These are phyloP conservation scores for Xylariaceae sp. DNA, from an alignment of 2,329 filamentous ascomycete genomes.

Conservation along the genomic window DNA sequence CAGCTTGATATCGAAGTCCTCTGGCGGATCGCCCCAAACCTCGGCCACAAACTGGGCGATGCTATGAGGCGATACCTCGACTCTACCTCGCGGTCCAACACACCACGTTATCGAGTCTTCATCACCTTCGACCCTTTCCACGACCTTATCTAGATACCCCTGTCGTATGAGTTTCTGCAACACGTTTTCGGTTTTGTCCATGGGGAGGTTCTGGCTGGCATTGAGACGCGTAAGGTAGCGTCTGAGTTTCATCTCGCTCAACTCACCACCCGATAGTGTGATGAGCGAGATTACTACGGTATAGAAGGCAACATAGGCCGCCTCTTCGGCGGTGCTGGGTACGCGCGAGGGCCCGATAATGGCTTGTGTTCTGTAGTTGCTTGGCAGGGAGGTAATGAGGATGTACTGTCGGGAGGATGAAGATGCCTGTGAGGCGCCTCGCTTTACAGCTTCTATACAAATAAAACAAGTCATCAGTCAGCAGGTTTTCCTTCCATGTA, in stretches of 20 bases:
- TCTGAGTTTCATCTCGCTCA: conserved; percentile 74
- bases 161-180: conserved; percentile 73
- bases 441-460: conserved; percentile 34
- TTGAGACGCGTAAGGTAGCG: conserved; percentile 71
- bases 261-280: conserved; percentile 62
- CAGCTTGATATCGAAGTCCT: conserved; percentile 56
- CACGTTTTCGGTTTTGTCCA: conserved; percentile 69
- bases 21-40: conserved; percentile 49
- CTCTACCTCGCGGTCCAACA: conserved; percentile 76
- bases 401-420: conserved; percentile 68
- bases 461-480: conserved; percentile 3
- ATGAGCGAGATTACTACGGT: conserved; percentile 76
- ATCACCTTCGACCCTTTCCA: conserved; percentile 60
- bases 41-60: conserved; percentile 64
- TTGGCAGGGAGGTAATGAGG: conserved; percentile 66
- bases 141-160: conserved; percentile 71
- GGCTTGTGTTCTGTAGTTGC: conserved; percentile 56
- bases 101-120: conserved; percentile 77
- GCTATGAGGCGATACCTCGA: conserved; percentile 75
- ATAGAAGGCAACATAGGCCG: conserved; percentile 76
- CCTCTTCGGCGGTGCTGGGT: conserved; percentile 62
- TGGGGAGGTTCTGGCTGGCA: conserved; percentile 66
- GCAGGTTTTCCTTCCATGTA: conserved; percentile 32
- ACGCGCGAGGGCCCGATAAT: conserved; percentile 65
- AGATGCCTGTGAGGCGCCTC: conserved; percentile 42